Conservation (phyloP, 2,329 filamentous ascomycete species). For the Fragosphaeria purpurea region DNA sequence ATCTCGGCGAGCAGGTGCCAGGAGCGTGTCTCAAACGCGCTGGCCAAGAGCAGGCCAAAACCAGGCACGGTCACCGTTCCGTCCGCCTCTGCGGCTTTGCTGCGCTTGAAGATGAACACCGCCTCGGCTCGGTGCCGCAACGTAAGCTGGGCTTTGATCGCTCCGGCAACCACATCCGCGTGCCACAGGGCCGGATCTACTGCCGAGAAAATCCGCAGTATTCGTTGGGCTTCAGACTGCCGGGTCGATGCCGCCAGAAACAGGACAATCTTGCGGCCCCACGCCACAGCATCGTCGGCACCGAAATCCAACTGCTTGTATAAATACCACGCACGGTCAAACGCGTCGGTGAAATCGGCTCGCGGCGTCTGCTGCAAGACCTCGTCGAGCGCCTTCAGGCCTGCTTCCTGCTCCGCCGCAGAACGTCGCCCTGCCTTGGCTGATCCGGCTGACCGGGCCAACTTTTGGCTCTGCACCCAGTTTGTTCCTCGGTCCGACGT, state of each 20-base stretch:
- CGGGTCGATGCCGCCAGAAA: conserved; percentile 34
- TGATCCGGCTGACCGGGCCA: neutral
- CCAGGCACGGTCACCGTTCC: conserved; percentile 17
- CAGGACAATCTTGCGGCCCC: neutral
- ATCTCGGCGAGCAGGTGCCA: conserved; percentile 28
- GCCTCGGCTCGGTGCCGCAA: conserved; percentile 29
- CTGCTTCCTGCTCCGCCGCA: neutral
- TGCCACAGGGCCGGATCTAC: conserved; percentile 29
- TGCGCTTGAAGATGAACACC: conserved; percentile 28
- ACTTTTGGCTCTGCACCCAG: too few relatives aligned
- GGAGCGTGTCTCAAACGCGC: conserved; percentile 25
- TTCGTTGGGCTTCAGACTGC: conserved; percentile 34
- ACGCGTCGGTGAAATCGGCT: conserved; percentile 11
- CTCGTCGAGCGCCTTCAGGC: conserved; percentile 7
- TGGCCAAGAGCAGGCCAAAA: conserved; percentile 33
- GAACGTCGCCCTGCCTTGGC: neutral
- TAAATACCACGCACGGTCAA: conserved; percentile 33
- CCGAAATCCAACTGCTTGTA: conserved; percentile 25
- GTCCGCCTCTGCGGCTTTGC: conserved; percentile 11
- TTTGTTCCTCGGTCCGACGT: too few relatives aligned
- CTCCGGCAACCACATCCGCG: conserved; percentile 28
- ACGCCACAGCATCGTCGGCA: too few relatives aligned
- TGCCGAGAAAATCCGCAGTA: conserved; percentile 33
- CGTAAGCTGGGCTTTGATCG: conserved; percentile 31
- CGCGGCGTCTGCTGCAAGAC: conserved; percentile 7